These are phyloP conservation scores for Marasmius sp. DNA, from an alignment of 1,284 basidiomycete species.

Conservation along the genomic window DNA sequence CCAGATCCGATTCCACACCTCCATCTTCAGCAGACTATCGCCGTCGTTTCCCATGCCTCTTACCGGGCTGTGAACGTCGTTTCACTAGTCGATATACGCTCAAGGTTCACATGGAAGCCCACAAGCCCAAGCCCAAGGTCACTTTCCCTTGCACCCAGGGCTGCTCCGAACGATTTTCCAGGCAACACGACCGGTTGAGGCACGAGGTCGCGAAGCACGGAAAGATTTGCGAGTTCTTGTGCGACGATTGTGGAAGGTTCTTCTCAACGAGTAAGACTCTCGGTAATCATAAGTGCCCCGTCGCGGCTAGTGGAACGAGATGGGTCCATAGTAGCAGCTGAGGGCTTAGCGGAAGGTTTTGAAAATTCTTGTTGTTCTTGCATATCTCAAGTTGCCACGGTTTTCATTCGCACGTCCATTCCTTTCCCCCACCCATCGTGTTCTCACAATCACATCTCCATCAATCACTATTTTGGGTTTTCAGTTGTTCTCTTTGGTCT, in stretches of 20 bases:
- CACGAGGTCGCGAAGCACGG: constrained; percentile 49
- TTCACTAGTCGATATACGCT: constrained; percentile 51
- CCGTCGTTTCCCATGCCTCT: constrained; percentile 45
- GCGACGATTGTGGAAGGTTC: constrained; percentile 46
- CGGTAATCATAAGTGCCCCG: constrained; percentile 49
- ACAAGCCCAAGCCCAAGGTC: constrained; percentile 47
- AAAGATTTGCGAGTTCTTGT: constrained; percentile 46
- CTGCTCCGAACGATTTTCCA: neutral
- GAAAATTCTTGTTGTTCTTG: neutral
- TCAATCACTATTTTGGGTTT: no score
- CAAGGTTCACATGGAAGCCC: constrained; percentile 50
- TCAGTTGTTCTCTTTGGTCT: no score
- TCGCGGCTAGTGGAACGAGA: constrained; percentile 40
- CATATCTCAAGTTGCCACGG: neutral
- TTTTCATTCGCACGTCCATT: neutral
- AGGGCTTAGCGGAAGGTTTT: neutral
- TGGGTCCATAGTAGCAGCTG: constrained; percentile 29
- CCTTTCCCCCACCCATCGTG: no score
- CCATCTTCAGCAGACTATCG: constrained; percentile 21
- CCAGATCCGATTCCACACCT: neutral
- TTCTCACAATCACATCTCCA: no score
- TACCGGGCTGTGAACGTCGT: constrained; percentile 42
- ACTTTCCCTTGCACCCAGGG: constrained; percentile 31
- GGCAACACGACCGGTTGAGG: neutral
- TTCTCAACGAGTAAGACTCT: constrained; percentile 48